A percentile compares a stretch with the other conserved stretches of the same genome.
phyloP scores from a whole-genome alignment of 1,284 basidiomycete species.

The Rhodotorula sp. region DNA sequence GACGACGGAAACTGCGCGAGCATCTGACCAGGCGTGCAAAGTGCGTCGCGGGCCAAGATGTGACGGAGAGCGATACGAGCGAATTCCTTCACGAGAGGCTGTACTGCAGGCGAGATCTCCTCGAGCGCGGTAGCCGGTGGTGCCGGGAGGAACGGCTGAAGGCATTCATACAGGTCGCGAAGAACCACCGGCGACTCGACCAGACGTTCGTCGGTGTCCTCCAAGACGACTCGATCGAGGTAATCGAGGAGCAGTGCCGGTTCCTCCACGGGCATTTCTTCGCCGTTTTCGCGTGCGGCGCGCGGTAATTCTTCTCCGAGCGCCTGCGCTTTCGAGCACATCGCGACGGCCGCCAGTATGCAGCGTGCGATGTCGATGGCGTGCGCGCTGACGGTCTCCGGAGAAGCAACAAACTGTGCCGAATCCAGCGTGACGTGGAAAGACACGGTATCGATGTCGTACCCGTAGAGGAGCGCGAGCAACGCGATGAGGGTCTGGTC shows the following conservation, averaged over 20 bases:
- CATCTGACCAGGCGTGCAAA: background rate
- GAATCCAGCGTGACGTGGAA: constrained; percentile 8
- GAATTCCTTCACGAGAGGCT: no score
- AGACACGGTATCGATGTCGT: constrained; percentile 17
- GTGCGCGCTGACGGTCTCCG: background rate
- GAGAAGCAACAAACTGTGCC: background rate
- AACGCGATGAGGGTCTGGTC: constrained; percentile 23
- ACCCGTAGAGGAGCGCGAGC: constrained; percentile 21
- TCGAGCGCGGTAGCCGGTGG: no score
- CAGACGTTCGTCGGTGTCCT: constrained; percentile 81
- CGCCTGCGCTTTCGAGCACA: constrained; percentile 2
- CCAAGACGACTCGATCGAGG: constrained; percentile 86
- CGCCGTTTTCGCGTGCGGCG: no score
- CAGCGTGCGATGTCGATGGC: constrained; percentile 13
- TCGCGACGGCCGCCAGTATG: constrained; percentile 18
- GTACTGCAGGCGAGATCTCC: no score
- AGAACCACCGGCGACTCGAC: no score
- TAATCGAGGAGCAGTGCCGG: constrained; percentile 97
- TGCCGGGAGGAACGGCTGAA: no score
- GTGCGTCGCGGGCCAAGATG: no score
- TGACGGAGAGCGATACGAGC: no score
- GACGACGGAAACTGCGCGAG: constrained; percentile 9
- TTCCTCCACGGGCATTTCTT: constrained; percentile 49
- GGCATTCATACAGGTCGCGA: no score
- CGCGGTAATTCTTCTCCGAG: no score